Evolutionary conservation across 345 rosid genomes (phyloP).

Genomic region (Microcos paniculata): DNA sequence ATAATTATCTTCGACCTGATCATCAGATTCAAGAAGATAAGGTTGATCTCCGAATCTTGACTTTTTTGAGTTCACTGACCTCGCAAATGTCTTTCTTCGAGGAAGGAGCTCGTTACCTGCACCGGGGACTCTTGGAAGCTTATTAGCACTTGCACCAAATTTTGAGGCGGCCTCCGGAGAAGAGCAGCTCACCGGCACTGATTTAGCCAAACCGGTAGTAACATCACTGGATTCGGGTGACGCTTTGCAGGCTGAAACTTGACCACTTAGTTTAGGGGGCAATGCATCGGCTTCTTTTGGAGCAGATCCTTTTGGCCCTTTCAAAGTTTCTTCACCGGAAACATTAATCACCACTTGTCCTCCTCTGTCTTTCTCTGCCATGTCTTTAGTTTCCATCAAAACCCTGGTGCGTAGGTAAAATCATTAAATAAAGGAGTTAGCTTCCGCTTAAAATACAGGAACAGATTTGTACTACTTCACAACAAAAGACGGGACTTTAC

Average conservation of each 20-base stretch:
- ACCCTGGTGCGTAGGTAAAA: background rate
- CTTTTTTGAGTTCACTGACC: constrained; percentile 69
- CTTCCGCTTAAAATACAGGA: background rate
- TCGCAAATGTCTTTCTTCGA: constrained; percentile 47
- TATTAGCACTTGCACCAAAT: constrained; percentile 39
- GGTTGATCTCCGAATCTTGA: constrained; percentile 79
- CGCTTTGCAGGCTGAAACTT: constrained; percentile 17
- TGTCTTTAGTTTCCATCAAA: constrained; percentile 29
- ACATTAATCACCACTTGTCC: constrained; percentile 57
- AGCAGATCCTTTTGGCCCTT: constrained; percentile 32
- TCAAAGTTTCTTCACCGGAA: constrained; percentile 36
- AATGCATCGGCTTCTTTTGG: constrained; percentile 16
- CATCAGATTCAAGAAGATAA: constrained; percentile 30
- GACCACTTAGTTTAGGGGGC: constrained; percentile 5
- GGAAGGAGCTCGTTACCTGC: constrained; percentile 33
- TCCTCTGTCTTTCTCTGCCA: constrained; percentile 44
- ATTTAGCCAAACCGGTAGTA: constrained; percentile 31
- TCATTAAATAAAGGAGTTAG: background rate
- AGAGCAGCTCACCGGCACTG: constrained; percentile 28
- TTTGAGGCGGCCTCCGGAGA: constrained; percentile 57
- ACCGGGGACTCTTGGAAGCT: constrained; percentile 63
- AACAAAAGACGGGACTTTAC: background rate
- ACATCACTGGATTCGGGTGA: constrained; percentile 16
- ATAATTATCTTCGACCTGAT: constrained; percentile 37
- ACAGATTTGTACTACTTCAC: background rate